Base-by-base conservation (phyloP, 2,329 filamentous ascomycete genomes). In the Aureobasidium musti region DNA sequence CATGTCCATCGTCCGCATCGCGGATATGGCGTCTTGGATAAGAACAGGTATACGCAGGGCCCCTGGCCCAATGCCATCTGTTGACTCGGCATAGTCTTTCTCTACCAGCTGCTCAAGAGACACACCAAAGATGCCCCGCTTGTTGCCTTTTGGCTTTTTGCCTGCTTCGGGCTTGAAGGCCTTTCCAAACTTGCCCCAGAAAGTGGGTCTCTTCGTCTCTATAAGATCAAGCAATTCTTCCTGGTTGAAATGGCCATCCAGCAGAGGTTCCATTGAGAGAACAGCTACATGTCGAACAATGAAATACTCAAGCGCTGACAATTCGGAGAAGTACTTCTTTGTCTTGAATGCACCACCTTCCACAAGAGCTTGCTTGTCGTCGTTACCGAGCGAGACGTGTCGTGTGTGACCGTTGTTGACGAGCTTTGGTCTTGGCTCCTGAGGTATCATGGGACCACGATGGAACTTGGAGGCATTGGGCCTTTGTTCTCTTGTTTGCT, bases 1-100 rank as follows among this genome's bases (percentile, higher is more conserved):
- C 81, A 99, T 92, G 77, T 99, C 95, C 92, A 99, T 98, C 78
- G 94, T 95, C 72, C 93, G 89, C 91, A 99, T 97, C 14, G 93
- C 92, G 4, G 91, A 90, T 43, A 99, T 89, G 57, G 94, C 89
- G 75, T 97, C 94, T 74, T 98, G 94, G n/a, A 99, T 86, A 63
- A 99, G 83, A n/a, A 92, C 91, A 2, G 95, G 95, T 49, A 99
- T 91, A 63, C 92, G 90, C 66, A 99, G 83, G 17, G 92, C 90
- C 21, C 93, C 94, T 13, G 95, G 93, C 0, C 95, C 95, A 68
- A 99, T 91, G 41, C 95, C 95, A 76, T 98, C 92, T 0, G 93
- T 98, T n/a, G 93, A 98, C 75, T 99, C 95, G 47, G 95, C 94
- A 50, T 94, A 94, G 73, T 97, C 94, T 70, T 91, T 89, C 70